Percentiles rank a stretch among this genome's conserved stretches.
Evolutionary conservation across 495 filamentous ascomycete species (phyloP).

Genomic region (Lasiosphaeris hirsuta): DNA sequence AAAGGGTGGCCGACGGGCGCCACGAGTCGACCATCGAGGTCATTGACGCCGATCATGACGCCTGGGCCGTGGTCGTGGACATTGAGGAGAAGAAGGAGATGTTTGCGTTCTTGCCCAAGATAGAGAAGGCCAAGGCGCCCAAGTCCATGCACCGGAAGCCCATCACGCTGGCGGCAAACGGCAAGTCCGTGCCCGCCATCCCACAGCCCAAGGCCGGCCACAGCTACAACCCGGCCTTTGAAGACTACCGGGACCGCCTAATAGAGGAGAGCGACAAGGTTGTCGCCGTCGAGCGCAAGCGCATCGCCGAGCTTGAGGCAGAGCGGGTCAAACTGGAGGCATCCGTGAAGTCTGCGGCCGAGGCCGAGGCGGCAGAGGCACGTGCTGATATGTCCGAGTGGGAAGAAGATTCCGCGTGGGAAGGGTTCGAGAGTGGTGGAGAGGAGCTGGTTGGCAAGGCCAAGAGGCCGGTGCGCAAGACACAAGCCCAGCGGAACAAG

Average conservation of each 20-base stretch:
- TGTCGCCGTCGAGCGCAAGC: constrained; percentile 73
- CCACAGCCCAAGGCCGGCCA: constrained; percentile 71
- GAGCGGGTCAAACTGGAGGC: constrained; percentile 54
- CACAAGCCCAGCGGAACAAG: constrained; percentile 79
- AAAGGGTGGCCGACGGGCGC: constrained; percentile 70
- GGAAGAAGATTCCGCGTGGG: constrained; percentile 86
- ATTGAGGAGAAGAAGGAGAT: constrained; percentile 44
- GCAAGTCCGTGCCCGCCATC: constrained; percentile 75
- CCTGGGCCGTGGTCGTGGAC: constrained; percentile 64
- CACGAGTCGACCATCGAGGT: constrained; percentile 53
- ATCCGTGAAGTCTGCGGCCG: constrained; percentile 52
- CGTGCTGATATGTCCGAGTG: constrained; percentile 66
- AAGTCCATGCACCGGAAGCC: constrained; percentile 71
- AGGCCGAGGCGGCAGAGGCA: constrained; percentile 62
- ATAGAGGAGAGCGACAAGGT: constrained; percentile 71
- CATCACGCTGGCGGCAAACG: constrained; percentile 72
- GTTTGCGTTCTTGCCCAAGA: constrained; percentile 60
- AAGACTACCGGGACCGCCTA: constrained; percentile 76
- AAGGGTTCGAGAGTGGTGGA: constrained; percentile 67
- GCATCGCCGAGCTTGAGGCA: constrained; percentile 62
- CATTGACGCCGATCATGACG: constrained; percentile 63
- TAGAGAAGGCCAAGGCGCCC: constrained; percentile 66
- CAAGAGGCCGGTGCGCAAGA: constrained; percentile 78
- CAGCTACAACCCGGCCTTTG: constrained; percentile 87
- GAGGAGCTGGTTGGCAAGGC: constrained; percentile 62